Conservation (phyloP, 164 flowering plant genomes). For the Annona cherimola region DNA sequence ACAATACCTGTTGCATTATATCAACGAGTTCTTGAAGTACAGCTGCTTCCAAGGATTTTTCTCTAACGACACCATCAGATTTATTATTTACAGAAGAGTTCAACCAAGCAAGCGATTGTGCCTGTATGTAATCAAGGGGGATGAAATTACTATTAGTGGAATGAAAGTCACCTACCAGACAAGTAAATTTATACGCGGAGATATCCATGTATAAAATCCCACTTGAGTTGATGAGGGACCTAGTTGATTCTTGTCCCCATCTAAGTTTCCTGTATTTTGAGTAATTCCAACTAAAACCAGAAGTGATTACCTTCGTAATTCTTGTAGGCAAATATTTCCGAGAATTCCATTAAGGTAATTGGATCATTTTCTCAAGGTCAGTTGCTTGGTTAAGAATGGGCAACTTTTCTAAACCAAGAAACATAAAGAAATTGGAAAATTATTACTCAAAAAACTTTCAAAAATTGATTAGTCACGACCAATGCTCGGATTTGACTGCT, state of each 20-base stretch:
- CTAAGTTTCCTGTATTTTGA: no score
- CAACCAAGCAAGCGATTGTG: constrained; percentile 4
- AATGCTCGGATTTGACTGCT: background rate
- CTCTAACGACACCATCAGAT: constrained; percentile 2
- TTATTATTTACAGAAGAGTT: constrained; percentile 14
- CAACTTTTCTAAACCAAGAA: background rate
- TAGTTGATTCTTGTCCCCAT: background rate
- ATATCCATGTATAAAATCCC: background rate
- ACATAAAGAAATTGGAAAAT: background rate
- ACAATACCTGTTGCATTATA: constrained; percentile 36
- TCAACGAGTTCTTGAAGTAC: constrained; percentile 37
- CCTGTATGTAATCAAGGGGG: constrained; percentile 18
- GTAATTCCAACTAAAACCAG: no score
- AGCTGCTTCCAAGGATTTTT: constrained; percentile 33
- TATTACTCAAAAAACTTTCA: background rate
- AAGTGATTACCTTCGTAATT: no score
- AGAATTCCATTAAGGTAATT: background rate
- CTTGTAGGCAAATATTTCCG: no score
- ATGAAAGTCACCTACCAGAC: background rate
- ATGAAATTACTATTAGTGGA: background rate
- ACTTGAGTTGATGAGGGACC: background rate
- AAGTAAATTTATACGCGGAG: background rate
- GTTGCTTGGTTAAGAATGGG: background rate
- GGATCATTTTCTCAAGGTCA: background rate
- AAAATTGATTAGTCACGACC: background rate